A percentile compares a stretch with the other conserved stretches of the same genome.
Evolutionary conservation across 2,329 filamentous ascomycete species (phyloP).

Genomic region (Fusarium fujikuroi): DNA sequence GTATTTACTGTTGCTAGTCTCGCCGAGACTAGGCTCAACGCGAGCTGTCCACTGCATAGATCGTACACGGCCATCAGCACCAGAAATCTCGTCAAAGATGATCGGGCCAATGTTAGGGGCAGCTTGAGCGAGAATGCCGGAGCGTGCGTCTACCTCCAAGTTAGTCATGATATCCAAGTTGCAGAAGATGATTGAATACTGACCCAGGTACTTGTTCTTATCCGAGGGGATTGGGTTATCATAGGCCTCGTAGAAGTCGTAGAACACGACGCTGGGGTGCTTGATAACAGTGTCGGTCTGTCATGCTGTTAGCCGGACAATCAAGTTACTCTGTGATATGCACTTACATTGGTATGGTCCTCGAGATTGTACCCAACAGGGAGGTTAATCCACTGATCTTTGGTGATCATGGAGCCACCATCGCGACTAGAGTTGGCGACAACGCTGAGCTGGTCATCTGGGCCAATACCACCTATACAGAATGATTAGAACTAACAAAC

Average conservation of each 20-base stretch:
- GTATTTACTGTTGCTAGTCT: constrained; percentile 7
- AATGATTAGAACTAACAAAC: neutral
- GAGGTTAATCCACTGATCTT: constrained; percentile 12
- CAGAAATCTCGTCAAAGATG: constrained; percentile 13
- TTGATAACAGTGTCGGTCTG: constrained; percentile 9
- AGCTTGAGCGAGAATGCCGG: constrained; percentile 8
- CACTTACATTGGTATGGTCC: constrained; percentile 13
- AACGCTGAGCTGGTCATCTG: constrained; percentile 6
- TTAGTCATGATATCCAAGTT: neutral
- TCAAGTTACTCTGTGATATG: accelerated
- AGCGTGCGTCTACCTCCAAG: neutral
- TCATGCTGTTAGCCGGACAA: neutral
- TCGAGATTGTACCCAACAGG: constrained; percentile 16
- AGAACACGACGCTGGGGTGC: constrained; percentile 10
- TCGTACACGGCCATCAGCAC: constrained; percentile 1
- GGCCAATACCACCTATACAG: neutral
- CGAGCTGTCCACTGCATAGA: constrained; percentile 19
- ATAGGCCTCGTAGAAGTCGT: constrained; percentile 12
- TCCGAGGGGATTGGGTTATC: neutral
- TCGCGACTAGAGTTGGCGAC: constrained; percentile 2
- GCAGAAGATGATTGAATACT: neutral
- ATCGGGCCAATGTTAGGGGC: constrained; percentile 13
- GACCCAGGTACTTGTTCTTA: neutral
- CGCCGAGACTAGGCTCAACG: constrained; percentile 6
- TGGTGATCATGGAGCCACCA: constrained; percentile 2